Conservation (phyloP, 805 yeast species). For the Metschnikowia santaceciliae region DNA sequence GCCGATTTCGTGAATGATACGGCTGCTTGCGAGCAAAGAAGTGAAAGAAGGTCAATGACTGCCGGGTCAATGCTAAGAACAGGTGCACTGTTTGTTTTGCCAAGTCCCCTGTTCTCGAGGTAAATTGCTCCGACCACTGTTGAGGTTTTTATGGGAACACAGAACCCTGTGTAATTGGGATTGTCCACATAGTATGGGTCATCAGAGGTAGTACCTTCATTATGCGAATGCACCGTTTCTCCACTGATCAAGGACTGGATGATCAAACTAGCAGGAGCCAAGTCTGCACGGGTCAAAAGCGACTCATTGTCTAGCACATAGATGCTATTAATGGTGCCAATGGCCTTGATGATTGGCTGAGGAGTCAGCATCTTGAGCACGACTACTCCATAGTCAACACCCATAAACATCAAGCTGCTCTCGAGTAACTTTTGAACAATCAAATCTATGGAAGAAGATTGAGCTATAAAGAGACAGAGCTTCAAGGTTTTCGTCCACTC, state of each 20-base stretch:
- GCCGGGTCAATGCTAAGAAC: slow-evolving; percentile 17
- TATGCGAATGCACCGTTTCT: slow-evolving; percentile 19
- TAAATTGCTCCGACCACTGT: slow-evolving; percentile 46
- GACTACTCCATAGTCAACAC: slow-evolving; percentile 32
- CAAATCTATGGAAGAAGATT: slow-evolving; percentile 35
- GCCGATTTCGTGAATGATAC: slow-evolving; percentile 47
- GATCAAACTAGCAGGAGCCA: slow-evolving; percentile 41
- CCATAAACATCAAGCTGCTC: slow-evolving; percentile 35
- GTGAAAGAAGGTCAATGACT: slow-evolving; percentile 36
- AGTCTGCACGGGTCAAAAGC: slow-evolving; percentile 35
- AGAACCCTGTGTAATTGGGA: slow-evolving; percentile 32
- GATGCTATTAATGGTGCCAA: slow-evolving; percentile 25
- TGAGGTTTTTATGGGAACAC: slow-evolving; percentile 43
- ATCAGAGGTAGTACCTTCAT: slow-evolving; percentile 31
- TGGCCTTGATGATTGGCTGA: slow-evolving; percentile 26
- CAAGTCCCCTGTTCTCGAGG: slow-evolving; percentile 27
- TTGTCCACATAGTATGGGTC: slow-evolving; percentile 40
- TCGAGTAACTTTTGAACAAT: slow-evolving; percentile 37
- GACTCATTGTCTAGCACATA: slow-evolving; percentile 29
- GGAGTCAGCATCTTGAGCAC: slow-evolving; percentile 18
- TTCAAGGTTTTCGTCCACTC: slow-evolving; percentile 35
- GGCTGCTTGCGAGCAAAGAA: slow-evolving; percentile 50
- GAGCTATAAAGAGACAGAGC: slow-evolving; percentile 48
- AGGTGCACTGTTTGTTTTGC: slow-evolving; percentile 7
- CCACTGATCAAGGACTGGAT: slow-evolving; percentile 38